A percentile compares a stretch with the other conserved stretches of the same genome.
Conservation (phyloP, 2,329 filamentous ascomycete species). For the Penicillium expansum region DNA sequence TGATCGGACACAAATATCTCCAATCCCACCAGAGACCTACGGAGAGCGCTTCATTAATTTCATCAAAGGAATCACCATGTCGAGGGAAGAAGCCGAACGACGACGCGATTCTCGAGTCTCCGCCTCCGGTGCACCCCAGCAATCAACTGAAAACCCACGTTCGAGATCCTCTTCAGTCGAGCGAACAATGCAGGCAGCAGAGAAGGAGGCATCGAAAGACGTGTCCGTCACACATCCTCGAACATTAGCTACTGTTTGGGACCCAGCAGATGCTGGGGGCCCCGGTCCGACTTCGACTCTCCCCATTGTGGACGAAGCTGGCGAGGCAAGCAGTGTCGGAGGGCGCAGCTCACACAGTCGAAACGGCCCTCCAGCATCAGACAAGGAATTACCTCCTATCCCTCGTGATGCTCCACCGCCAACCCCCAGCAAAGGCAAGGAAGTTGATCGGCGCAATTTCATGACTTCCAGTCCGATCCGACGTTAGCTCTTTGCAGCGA, state of each 20-base stretch:
- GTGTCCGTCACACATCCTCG: slow-evolving; percentile 62
- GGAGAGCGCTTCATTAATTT: slow-evolving; percentile 93
- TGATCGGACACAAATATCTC: slow-evolving; percentile 84
- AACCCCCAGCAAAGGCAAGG: slow-evolving; percentile 27
- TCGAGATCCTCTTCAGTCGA: slow-evolving; percentile 47
- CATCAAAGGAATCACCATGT: slow-evolving; percentile 86
- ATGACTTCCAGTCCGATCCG: neutral
- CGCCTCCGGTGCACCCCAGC: slow-evolving; percentile 13
- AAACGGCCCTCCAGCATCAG: slow-evolving; percentile 24
- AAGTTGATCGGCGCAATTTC: slow-evolving; percentile 15
- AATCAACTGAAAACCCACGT: slow-evolving; percentile 29
- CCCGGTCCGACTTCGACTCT: slow-evolving; percentile 57
- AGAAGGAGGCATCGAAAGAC: slow-evolving; percentile 61
- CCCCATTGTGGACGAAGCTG: slow-evolving; percentile 87
- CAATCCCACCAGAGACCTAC: slow-evolving; percentile 84
- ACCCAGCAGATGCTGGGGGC: slow-evolving; percentile 55
- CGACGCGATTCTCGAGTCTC: slow-evolving; percentile 30
- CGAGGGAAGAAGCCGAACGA: slow-evolving; percentile 73
- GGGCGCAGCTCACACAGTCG: slow-evolving; percentile 56
- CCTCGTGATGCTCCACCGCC: slow-evolving; percentile 17
- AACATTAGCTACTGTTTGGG: slow-evolving; percentile 57
- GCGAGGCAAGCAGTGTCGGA: slow-evolving; percentile 68
- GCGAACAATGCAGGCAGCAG: slow-evolving; percentile 57
- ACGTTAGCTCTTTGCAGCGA: slow-evolving; percentile 3
- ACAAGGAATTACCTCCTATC: slow-evolving; percentile 33